Evolutionary conservation across 305 asterid genomes (phyloP).

Genomic region (Ajuga reptans): DNA sequence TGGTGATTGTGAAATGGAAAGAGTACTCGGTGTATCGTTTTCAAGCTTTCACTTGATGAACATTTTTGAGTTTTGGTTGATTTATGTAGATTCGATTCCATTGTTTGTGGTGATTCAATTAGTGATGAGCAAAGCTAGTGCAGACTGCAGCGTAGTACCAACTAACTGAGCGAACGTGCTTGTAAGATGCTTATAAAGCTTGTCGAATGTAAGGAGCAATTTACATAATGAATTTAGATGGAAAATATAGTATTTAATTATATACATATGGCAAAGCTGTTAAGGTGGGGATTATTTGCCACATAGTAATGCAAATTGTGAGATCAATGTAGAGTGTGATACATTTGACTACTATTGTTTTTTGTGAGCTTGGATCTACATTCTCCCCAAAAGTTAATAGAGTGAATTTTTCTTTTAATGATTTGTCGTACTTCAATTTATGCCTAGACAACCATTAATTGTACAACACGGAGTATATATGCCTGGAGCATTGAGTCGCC

Average conservation of each 20-base stretch:
- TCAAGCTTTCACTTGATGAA: too few species aligned
- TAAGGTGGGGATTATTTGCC: background rate
- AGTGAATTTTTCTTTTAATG: background rate
- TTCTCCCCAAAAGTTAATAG: background rate
- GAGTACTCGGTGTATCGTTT: background rate
- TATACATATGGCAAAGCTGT: background rate
- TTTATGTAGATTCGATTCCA: background rate
- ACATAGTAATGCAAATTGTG: background rate
- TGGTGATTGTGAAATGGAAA: background rate
- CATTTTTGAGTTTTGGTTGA: background rate
- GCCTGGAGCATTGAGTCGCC: background rate
- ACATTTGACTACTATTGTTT: background rate
- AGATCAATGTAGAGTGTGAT: background rate
- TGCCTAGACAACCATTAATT: background rate
- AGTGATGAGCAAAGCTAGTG: slow-evolving; percentile 3
- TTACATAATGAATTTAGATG: background rate
- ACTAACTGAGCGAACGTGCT: background rate
- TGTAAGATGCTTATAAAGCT: background rate
- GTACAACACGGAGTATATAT: background rate
- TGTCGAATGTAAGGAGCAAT: background rate
- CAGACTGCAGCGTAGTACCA: background rate
- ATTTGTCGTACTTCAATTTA: background rate
- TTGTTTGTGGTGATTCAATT: background rate
- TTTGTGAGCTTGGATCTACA: background rate
- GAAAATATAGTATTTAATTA: background rate